Evolutionary conservation across 1,284 basidiomycete species (phyloP), one percentile per base, ranked within the genome.

Genomic region (Ceratorhiza oryzae-sativae): DNA sequence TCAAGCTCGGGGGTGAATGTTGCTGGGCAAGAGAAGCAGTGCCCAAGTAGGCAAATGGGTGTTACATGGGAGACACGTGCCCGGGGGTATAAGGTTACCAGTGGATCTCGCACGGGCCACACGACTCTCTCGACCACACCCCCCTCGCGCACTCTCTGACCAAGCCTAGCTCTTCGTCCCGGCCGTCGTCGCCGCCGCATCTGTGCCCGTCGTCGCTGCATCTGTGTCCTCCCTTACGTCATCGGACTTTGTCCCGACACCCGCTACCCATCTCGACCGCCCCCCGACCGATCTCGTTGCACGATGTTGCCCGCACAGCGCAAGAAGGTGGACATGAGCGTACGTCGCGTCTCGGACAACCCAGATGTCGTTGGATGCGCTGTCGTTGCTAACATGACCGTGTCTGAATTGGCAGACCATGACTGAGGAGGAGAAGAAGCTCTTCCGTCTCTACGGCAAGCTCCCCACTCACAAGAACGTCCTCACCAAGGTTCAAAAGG

Each of bases 371-470:
- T 41, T 55, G 53, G 70, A 63, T 68, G 30, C 23, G n/a, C 62
- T 53, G 48, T 60, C 23, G 36, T 27, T 36, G 51, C 63, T 63
- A 56, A 61, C 59, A 36, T 10, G 36, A 41, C 41, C 15, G 6
- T 74, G 46, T 20, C 20, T 49, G 46, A 49, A 49, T 49, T 18
- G 18, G 53, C 72, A 97, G 93, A 90, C 90, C 79, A 82, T 98
- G 83, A 89, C 86, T 76, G 90, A 92, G 79, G 92, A 97, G 83
- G 96, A 98, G 84, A 90, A 95, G 82, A 92, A 95, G 83, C 88
- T 97, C 75, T 96, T 97, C 84, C 88, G 90, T 78, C 88, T 95
- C 79, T 98, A 98, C 82, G 96, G 96, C 75, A 97, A 96, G 82
- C 84, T 97, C 34, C 96, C 96, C 18, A 90, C 88, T 18, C 92